Evolutionary conservation across 306 rosid species (phyloP), one percentile per base, ranked within the genome.

Genomic region (Medicago ruthenica): DNA sequence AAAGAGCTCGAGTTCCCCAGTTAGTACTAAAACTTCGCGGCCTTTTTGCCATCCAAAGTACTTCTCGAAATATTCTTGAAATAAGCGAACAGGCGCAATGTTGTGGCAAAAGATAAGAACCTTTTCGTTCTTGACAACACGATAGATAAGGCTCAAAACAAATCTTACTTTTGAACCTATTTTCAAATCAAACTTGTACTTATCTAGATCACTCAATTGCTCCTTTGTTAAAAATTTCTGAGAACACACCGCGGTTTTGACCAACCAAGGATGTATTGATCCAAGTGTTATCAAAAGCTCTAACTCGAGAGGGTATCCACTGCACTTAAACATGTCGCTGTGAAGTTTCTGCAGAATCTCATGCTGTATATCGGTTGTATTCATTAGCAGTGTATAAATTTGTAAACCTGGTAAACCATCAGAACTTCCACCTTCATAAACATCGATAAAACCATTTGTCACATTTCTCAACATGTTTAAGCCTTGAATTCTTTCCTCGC

Each of bases 181-280:
- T 81, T 82, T 89, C 60, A 92, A 47, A 78, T 94, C 96, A 59
- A 80, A 86, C 83, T 92, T 92, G 88, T 67, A 83, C 48, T 80
- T 85, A 4, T 90, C 97, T 18, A 95, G 89, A 59, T 81, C 88
- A 70, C 41, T 62, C 69, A 89, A 58, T 69, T 88, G 88, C 50
- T 71, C 78, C 4, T 15, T 8, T 8, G 58, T 71, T 47, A 95
- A 88, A 70, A 92, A 92, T 83, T 89, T 95, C 7, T 62, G 69
- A 58, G 96, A 92, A 61, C 96, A 95, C 5, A 71, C 87, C 3
- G 96, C 87, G 0, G 96, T 86, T 85, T 86, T 90, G 58, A 92
- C 80, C 77, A 94, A 66, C 98, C 96, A 94, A 16, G 98, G 98
- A 87, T 94, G 98, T 48, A 94, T 94, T 20, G 98, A 92, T n/a